Base-by-base conservation (phyloP, 2,329 filamentous ascomycete species). In the Pestalotiopsis sp. region DNA sequence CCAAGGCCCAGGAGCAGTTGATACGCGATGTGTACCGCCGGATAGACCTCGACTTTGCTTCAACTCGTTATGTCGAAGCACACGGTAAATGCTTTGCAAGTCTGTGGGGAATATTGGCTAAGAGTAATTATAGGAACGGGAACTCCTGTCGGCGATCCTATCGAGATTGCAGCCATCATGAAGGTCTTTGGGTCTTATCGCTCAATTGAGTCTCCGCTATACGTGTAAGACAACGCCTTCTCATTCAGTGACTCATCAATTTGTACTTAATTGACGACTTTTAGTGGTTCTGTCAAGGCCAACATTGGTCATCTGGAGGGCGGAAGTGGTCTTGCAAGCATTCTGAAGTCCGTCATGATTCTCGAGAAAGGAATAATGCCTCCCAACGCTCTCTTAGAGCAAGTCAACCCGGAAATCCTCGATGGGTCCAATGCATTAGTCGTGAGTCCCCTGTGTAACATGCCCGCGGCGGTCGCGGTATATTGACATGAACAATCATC, bases 111-210 rank as follows among this genome's bases (percentile, higher is more conserved):
- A 23, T 23, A 23, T 23, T 23, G 23, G 23, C 23, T 23, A 23
- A 23, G 23, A 2, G 23, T 23, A 2, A 23, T 23, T 23, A 23
- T 23, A 23, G 80, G 80, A 4, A 82, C 81, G 0, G 80, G 80
- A 0, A 83, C 82, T 4, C 67, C 69, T 12, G 76, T 75, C 2
- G 82, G 81, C 5, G 81, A 83, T 68, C 78, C 79, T 0, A 68
- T 74, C 5, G 81, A 83, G 68, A 23, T 23, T 23, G 62, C 68
- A 12, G 80, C 78, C 14, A 74, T 82, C 17, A 45, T 67, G 1
- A 38, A 39, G 1, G 73, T 73, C 7, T 75, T 75, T 20, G 59
- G 36, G 17, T 6, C 9, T 4, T 20, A 25, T 2, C 7, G 25
- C 25, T 36, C 27, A 25, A 63, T 17, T 25, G 66, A 63, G 13